These are phyloP conservation scores for Botrytis sinoallii DNA, from an alignment of 2,329 filamentous ascomycete species.

Conservation along the genomic window DNA sequence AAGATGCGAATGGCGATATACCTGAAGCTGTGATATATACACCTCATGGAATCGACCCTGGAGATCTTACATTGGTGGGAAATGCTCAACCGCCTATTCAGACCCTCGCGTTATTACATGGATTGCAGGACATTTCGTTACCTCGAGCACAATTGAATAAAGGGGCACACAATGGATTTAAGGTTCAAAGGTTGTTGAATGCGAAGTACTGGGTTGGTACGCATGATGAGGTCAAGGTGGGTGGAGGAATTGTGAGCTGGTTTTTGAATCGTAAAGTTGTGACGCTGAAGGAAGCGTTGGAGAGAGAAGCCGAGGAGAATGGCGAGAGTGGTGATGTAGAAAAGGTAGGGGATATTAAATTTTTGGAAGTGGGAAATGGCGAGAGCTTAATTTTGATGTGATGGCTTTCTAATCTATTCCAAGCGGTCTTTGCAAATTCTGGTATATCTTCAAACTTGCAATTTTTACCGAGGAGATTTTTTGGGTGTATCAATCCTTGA, in stretches of 20 bases:
- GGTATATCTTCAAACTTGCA: neutral
- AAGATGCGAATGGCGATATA: conserved; percentile 29
- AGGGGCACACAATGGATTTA: conserved; percentile 59
- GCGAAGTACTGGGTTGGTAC: conserved; percentile 64
- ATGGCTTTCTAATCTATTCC: neutral
- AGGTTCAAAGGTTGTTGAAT: conserved; percentile 50
- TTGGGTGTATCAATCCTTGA: neutral
- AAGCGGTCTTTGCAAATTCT: neutral
- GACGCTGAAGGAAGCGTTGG: conserved; percentile 44
- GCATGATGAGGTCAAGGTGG: conserved; percentile 62
- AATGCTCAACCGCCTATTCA: conserved; percentile 46
- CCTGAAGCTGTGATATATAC: conserved; percentile 61
- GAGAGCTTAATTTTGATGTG: conserved; percentile 29
- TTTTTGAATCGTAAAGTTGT: conserved; percentile 48
- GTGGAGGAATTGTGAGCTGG: conserved; percentile 54
- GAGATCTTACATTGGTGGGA: conserved; percentile 45
- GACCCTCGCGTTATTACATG: conserved; percentile 60
- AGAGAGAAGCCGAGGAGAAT: conserved; percentile 37
- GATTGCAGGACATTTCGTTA: conserved; percentile 56
- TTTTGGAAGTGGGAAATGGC: conserved; percentile 29
- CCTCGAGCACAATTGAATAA: conserved; percentile 56
- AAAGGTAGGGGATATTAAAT: conserved; percentile 24
- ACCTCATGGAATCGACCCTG: conserved; percentile 56
- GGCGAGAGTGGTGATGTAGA: conserved; percentile 20
- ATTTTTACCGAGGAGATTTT: neutral